phyloP scores from a whole-genome alignment of 371 early-diverging fungal genomes.

The Lichtheimia ramosa region DNA sequence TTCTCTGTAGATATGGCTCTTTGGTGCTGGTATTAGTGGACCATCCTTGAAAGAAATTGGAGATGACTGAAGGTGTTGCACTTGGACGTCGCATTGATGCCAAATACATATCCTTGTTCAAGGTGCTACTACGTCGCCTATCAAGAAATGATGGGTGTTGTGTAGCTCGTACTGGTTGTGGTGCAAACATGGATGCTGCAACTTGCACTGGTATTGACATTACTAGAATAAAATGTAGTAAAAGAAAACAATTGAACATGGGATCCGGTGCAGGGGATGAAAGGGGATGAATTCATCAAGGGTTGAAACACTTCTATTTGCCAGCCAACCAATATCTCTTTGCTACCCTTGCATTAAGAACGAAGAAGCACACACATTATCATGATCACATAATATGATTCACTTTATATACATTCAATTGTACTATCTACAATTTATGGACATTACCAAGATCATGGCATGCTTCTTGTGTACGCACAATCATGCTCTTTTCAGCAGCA shows the following conservation, averaged over 20 bases:
- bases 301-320: too few relatives aligned
- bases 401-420: too few relatives aligned
- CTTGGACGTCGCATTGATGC: constrained; percentile 1
- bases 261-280: too few relatives aligned
- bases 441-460: constrained; percentile 80
- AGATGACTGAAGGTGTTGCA: constrained; percentile 18
- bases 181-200: constrained; percentile 17
- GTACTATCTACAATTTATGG: constrained; percentile 56
- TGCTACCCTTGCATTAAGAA: too few relatives aligned
- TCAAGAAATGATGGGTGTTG: not conserved
- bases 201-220: constrained; percentile 22
- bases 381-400: too few relatives aligned
- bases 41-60: constrained; percentile 31
- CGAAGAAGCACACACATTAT: too few relatives aligned
- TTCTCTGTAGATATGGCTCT: not conserved
- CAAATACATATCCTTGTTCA: constrained; percentile 7
- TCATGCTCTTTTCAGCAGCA: constrained; percentile 84
- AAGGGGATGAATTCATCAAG: too few relatives aligned
- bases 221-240: not conserved
- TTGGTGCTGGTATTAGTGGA: constrained; percentile 1
- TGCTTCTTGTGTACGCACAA: constrained; percentile 74
- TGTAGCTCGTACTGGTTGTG: constrained; percentile 9
- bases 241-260: too few relatives aligned
- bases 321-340: too few relatives aligned
- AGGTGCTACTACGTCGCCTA: constrained; percentile 3